Conservation (phyloP, 352 stramenopile genomes). For the Aphanomyces invadans region DNA sequence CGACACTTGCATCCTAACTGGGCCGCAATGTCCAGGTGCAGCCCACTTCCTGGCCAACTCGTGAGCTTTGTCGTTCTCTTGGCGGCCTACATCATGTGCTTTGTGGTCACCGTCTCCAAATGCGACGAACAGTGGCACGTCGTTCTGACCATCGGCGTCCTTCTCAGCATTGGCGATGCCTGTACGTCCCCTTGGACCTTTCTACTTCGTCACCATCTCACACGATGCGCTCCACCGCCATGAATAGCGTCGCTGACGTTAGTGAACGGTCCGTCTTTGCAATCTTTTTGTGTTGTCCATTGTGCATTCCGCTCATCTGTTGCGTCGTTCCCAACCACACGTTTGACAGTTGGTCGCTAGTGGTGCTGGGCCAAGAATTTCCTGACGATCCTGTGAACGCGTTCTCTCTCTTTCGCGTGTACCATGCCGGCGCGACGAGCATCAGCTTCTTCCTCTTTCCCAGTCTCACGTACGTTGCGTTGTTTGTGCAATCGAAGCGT, state of each 20-base stretch:
- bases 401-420: constrained; percentile 18
- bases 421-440: constrained; percentile 12
- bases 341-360: no score
- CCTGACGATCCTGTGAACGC: constrained; percentile 4
- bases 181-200: not conserved
- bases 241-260: constrained; percentile 15
- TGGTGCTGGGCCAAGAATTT: constrained; percentile 18
- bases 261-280: constrained; percentile 4
- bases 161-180: constrained; percentile 10
- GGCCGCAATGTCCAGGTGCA: no score
- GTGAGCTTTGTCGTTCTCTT: constrained; percentile 9
- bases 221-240: no score
- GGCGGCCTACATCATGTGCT: constrained; percentile 12
- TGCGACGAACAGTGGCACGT: constrained; percentile 11
- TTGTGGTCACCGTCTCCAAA: not conserved
- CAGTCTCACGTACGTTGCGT: not conserved
- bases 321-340: no score
- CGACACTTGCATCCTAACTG: no score
- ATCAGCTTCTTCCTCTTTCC: constrained; percentile 11
- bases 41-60: constrained; percentile 4
- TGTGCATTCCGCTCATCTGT: no score
- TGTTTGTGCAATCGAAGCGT: not conserved
- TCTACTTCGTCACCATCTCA: no score
- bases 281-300: not conserved
- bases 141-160: not conserved